phyloP scores from a whole-genome alignment of 495 filamentous ascomycete species.

The Talaromyces wortmannii region DNA sequence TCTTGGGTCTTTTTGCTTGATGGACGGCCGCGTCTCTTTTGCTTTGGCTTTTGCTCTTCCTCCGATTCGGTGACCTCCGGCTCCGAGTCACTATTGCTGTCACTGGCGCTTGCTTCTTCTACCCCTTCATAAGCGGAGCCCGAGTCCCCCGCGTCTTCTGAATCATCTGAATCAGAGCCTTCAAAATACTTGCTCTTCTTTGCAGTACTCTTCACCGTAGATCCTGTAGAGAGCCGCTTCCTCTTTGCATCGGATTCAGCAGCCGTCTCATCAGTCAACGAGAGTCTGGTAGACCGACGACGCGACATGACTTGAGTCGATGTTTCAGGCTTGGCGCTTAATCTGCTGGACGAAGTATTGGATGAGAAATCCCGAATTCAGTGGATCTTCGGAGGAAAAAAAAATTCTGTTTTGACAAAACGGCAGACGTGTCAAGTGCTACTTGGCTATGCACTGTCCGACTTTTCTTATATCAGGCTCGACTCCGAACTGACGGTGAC shows the following conservation, averaged over 20 bases:
- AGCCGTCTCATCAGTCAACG: conserved; percentile 26
- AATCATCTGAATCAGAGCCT: conserved; percentile 21
- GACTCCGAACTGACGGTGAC: not conserved
- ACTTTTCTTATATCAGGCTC: no score
- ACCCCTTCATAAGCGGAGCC: conserved; percentile 22
- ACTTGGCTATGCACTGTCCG: no score
- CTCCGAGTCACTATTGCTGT: conserved; percentile 26
- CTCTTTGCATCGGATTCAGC: conserved; percentile 22
- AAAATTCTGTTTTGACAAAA: no score
- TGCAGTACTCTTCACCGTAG: conserved; percentile 35
- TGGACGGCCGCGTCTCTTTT: conserved; percentile 9
- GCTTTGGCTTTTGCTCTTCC: conserved; percentile 9
- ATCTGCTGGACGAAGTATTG: not conserved
- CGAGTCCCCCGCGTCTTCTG: conserved; percentile 18
- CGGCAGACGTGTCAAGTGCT: no score
- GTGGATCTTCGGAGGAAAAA: no score
- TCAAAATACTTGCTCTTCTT: conserved; percentile 55
- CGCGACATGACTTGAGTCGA: conserved; percentile 24
- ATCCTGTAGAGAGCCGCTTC: conserved; percentile 3
- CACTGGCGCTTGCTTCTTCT: conserved; percentile 3
- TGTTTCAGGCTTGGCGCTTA: not conserved
- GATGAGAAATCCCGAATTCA: no score
- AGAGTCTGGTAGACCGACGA: conserved; percentile 35
- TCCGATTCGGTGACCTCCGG: conserved; percentile 13
- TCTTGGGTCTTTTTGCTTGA: conserved; percentile 7